These are phyloP conservation scores for Capronia coronata DNA, from an alignment of 2,329 filamentous ascomycete genomes.

Conservation along the genomic window DNA sequence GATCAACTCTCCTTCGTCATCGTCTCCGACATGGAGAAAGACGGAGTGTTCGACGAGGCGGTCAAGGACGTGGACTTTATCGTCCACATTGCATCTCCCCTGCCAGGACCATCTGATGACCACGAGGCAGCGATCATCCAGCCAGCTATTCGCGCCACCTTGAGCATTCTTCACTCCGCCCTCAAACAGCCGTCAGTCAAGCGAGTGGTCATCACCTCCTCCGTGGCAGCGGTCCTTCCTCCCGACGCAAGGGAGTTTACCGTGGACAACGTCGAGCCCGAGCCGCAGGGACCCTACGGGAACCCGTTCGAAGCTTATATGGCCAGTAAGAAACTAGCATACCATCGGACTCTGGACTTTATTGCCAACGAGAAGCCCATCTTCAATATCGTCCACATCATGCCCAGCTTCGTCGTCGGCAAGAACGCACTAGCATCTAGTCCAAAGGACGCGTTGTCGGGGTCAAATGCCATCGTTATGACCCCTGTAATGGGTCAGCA, in stretches of 20 bases:
- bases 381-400: conserved; percentile 57
- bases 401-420: conserved; percentile 58
- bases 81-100: conserved; percentile 32
- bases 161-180: conserved; percentile 52
- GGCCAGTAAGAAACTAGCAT: conserved; percentile 57
- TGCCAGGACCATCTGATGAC: conserved; percentile 9
- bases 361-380: conserved; percentile 50
- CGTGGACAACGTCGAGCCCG: conserved; percentile 29
- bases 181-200: conserved; percentile 62
- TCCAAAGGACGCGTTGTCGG: conserved; percentile 11
- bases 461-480: conserved; percentile 28
- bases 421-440: conserved; percentile 30
- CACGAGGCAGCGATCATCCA: conserved; percentile 42
- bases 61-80: conserved; percentile 44
- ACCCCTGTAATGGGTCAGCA: conserved; percentile 10
- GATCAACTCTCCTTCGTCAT: conserved; percentile 58
- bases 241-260: conserved; percentile 32
- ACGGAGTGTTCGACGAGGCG: conserved; percentile 65
- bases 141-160: conserved; percentile 58
- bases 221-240: conserved; percentile 56
- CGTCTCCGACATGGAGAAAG: conserved; percentile 64
- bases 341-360: conserved; percentile 61
- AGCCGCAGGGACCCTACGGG: conserved; percentile 26
- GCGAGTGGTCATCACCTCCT: conserved; percentile 65
- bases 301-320: conserved; percentile 36